Evolutionary conservation across 1,284 basidiomycete genomes (phyloP).

Genomic region (Neotropicomus parvogracilis): DNA sequence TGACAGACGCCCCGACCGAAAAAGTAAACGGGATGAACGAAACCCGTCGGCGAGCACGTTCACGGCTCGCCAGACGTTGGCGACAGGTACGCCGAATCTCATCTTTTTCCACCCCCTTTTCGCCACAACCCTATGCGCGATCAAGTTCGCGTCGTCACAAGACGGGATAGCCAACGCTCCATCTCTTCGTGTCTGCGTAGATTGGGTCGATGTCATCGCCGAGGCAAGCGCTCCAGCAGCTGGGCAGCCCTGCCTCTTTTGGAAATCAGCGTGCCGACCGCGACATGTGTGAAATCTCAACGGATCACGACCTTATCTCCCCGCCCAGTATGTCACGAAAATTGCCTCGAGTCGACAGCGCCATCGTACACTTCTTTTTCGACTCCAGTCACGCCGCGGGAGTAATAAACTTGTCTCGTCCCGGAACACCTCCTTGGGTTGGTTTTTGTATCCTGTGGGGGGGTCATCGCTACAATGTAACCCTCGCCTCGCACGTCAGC

Average conservation of each 20-base stretch:
- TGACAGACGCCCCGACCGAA: constrained; percentile 9
- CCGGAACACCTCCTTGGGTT: constrained; percentile 11
- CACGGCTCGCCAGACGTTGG: constrained; percentile 10
- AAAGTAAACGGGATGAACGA: constrained; percentile 25
- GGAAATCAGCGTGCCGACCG: constrained; percentile 12
- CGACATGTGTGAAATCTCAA: constrained; percentile 21
- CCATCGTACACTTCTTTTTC: constrained; percentile 23
- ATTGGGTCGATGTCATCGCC: constrained; percentile 16
- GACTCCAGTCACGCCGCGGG: constrained; percentile 28
- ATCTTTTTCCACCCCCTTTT: constrained; percentile 29
- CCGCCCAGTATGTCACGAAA: constrained; percentile 12
- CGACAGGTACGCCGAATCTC: constrained; percentile 21
- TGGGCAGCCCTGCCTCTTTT: neutral
- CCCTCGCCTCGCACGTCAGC: constrained; percentile 7
- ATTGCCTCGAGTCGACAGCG: constrained; percentile 15
- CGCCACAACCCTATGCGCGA: constrained; percentile 19
- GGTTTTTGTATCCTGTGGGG: no score
- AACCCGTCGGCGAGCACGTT: neutral
- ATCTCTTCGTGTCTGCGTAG: constrained; percentile 10
- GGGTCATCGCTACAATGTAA: constrained; percentile 5
- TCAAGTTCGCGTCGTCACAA: constrained; percentile 11
- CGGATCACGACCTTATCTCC: constrained; percentile 35
- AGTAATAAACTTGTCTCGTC: constrained; percentile 23
- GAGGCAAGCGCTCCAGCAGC: neutral
- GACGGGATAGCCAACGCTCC: neutral